Evolutionary conservation across 73 alveolate species (phyloP).

Genomic region (Blepharisma stoltei): DNA sequence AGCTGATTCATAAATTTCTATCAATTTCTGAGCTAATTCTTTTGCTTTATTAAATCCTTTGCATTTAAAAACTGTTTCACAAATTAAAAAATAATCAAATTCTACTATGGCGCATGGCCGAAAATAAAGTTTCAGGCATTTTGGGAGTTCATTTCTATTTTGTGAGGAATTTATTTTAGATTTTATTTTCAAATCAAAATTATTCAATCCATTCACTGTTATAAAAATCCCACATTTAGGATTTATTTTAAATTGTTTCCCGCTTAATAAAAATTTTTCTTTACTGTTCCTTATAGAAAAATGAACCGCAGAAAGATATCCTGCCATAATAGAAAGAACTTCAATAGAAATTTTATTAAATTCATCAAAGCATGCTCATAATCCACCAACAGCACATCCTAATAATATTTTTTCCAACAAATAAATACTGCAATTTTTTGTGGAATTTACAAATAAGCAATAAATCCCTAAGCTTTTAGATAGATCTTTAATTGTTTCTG

Average conservation of each 20-base stretch:
- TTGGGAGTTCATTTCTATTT: conserved; percentile 98
- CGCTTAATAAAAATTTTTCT: conserved; percentile 93
- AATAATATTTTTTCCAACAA: conserved; percentile 92
- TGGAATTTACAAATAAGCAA: conserved; percentile 80
- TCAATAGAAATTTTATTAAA: conserved; percentile 95
- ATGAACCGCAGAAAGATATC: conserved; percentile 90
- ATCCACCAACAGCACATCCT: conserved; percentile 93
- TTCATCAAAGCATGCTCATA: conserved; percentile 99
- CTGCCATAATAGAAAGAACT: conserved; percentile 96
- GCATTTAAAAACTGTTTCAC: conserved; percentile 90
- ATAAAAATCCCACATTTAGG: conserved; percentile 90
- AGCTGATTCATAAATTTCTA: conserved; percentile 87
- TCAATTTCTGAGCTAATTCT: conserved; percentile 94
- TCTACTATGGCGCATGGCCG: conserved; percentile 98
- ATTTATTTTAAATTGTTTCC: conserved; percentile 90
- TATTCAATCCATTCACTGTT: conserved; percentile 98
- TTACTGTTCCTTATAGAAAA: conserved; percentile 84
- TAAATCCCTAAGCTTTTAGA: conserved; percentile 90
- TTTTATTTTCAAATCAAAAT: too few species aligned
- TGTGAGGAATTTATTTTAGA: conserved; percentile 6
- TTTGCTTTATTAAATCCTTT: conserved; percentile 90
- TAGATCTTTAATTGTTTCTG: conserved; percentile 93
- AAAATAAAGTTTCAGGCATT: conserved; percentile 91
- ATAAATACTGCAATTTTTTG: conserved; percentile 88
- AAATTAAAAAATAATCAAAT: conserved; percentile 95